Evolutionary conservation across 768 basidiomycete species (phyloP).

Genomic region (Leccinum aurantiacum): DNA sequence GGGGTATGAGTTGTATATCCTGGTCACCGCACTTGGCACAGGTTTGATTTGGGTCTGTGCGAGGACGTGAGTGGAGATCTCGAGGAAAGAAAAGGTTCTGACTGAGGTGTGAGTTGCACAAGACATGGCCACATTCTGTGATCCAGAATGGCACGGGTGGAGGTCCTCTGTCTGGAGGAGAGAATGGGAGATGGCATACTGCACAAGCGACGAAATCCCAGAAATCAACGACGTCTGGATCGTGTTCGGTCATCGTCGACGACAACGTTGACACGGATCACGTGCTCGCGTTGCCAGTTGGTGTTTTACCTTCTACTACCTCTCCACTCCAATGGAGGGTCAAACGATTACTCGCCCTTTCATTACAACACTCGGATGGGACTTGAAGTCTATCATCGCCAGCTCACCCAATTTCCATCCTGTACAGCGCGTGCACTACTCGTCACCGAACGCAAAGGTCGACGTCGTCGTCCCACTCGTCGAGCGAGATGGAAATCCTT

Average conservation of each 20-base stretch:
- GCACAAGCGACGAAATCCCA: slow-evolving; percentile 81
- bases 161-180: slow-evolving; percentile 45
- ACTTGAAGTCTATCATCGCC: slow-evolving; percentile 40
- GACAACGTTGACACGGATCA: slow-evolving; percentile 20
- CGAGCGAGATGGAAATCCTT: slow-evolving; percentile 54
- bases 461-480: slow-evolving; percentile 40
- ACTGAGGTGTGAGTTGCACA: slow-evolving; percentile 89
- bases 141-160: slow-evolving; percentile 80
- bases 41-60: slow-evolving; percentile 66
- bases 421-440: slow-evolving; percentile 38
- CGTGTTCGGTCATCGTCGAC: slow-evolving; percentile 11
- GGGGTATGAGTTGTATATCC: slow-evolving; percentile 65
- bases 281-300: slow-evolving; percentile 8
- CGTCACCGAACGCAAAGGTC: slow-evolving; percentile 28
- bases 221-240: slow-evolving; percentile 50
- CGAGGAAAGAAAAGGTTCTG: slow-evolving; percentile 17
- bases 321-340: slow-evolving; percentile 1
- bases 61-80: neutral
- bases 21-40: slow-evolving; percentile 68
- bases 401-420: slow-evolving; percentile 42
- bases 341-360: slow-evolving; percentile 9
- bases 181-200: slow-evolving; percentile 68
- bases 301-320: neutral
- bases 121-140: slow-evolving; percentile 83
- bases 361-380: slow-evolving; percentile 53